Evolutionary conservation across 257 asterid genomes (phyloP), one percentile per base, ranked within the genome.

Genomic region (Capsicum chinense): DNA sequence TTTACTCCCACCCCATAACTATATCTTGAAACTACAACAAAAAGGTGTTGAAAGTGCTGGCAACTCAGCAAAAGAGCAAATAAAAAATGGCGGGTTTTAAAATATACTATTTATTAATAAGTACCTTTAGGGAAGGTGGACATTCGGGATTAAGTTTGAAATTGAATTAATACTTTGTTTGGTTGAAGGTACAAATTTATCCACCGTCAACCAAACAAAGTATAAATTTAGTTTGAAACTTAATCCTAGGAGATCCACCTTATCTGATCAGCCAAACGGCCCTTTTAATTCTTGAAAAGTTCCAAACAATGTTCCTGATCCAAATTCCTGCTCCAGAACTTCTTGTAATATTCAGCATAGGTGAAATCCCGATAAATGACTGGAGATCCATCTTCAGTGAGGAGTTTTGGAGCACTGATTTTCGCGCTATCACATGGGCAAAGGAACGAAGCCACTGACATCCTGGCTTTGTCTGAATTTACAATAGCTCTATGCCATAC

Each of bases 401-500:
- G 97, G 13, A 83, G 87, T 84, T 87, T 88, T 2, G 99, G 99
- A 7, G 98, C 94, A 9, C 95, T 93, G 5, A 95, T 90, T 26
- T 86, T 47, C 3, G 99, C 92, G 0, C 82, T 82, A 67, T 95
- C 89, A 9, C 94, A 89, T 1, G 99, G 99, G 84, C 98, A 94
- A 39, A 95, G 95, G 88, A 95, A 94, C 3, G 99, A 95, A 79
- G 98, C 98, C 50, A 95, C 88, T 0, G 99, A 95, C 62, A 95
- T 85, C 50, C 99, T 87, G 42, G 94, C 71, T n/a, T 80, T 87
- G 44, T 92, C 91, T 0, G 94, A 86, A 83, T 95, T 95, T 17
- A 95, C 99, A 2, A 92, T 83, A 3, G 98, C 99, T 54, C 99
- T 89, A 76, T 95, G 99, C 97, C 99, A 92, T 52, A 95, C 94